Conservation (phyloP, 2,329 filamentous ascomycete species). For the Raffaelea arxii region DNA sequence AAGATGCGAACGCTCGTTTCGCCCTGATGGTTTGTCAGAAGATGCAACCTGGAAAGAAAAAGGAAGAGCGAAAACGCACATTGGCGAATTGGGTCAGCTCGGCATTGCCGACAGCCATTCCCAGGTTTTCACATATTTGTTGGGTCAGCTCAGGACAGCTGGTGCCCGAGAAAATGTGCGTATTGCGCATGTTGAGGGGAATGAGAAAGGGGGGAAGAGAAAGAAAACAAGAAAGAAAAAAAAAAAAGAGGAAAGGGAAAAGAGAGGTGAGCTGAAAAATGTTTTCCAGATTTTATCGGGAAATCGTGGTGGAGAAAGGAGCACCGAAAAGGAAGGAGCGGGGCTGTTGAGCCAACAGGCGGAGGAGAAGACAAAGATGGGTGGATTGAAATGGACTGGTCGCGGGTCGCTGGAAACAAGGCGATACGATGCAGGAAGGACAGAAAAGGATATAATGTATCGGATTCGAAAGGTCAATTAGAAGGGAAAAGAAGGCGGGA, state of each 20-base stretch:
- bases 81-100: constrained; percentile 64
- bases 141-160: constrained; percentile 55
- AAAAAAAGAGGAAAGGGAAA: constrained; percentile 2
- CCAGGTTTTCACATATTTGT: constrained; percentile 59
- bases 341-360: too few species aligned
- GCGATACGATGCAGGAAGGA: too few species aligned
- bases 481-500: not conserved
- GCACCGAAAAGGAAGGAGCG: not conserved
- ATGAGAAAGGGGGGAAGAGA: constrained; percentile 3
- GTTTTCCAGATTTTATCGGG: too few species aligned
- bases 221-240: constrained; percentile 3
- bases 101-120: constrained; percentile 53
- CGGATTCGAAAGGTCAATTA: too few species aligned
- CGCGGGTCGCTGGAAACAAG: not conserved
- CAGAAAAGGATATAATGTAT: too few species aligned
- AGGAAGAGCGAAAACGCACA: constrained; percentile 23
- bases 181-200: constrained; percentile 30
- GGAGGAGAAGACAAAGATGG: too few species aligned
- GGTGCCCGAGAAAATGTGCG: constrained; percentile 57
- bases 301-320: not conserved
- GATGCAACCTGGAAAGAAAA: not conserved
- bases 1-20: constrained; percentile 61
- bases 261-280: too few species aligned
- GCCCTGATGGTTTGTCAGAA: constrained; percentile 32
- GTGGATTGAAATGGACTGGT: not conserved